Evolutionary conservation across 2,329 filamentous ascomycete genomes (phyloP), one percentile per base, ranked within the genome.

Genomic region (Sclerotiophoma versabilis): DNA sequence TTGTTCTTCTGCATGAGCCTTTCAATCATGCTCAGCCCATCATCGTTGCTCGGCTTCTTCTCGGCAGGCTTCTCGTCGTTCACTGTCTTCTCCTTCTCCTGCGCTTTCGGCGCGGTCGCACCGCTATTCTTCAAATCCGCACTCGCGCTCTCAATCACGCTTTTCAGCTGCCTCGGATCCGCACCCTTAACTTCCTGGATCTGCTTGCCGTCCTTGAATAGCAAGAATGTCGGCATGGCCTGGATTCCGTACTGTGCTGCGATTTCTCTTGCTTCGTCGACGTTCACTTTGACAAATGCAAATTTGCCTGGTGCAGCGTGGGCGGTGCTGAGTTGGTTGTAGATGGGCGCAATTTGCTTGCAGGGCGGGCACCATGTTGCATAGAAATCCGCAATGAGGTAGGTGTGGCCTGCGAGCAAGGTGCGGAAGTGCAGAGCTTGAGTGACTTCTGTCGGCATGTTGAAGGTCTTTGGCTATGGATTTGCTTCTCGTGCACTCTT

Each of bases 281-380:
- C 81, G 46, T 85, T 81, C 44, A 84, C 76, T 69, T 84, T 83
- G 55, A 79, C 76, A 65, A 85, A 85, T 3, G 75, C 76, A 23
- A 84, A 74, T 26, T 74, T 75, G 19, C 74, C 74, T 0, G 76
- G 68, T 23, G 77, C 73, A 25, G 74, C 54, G 66, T 84, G 77
- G n/a, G 77, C 66, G 17, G 77, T 75, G 60, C 81, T 81, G 59
- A 84, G 77, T 62, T 82, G 76, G 43, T 78, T 76, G 70, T 83
- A 80, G 58, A 80, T 72, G 42, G 82, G 83, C 0, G 78, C 77
- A 51, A 85, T 82, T 49, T 77, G 75, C 66, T 82, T 82, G 76
- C 83, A 85, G 14, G 82, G 83, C 2, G 81, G 81, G 64, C 83
- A 84, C 82, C 83, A 85, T 59, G 78, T 79, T 12, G 81, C 81